Conservation (phyloP, 148 eudicot genomes). For the Linanthus parryae region DNA sequence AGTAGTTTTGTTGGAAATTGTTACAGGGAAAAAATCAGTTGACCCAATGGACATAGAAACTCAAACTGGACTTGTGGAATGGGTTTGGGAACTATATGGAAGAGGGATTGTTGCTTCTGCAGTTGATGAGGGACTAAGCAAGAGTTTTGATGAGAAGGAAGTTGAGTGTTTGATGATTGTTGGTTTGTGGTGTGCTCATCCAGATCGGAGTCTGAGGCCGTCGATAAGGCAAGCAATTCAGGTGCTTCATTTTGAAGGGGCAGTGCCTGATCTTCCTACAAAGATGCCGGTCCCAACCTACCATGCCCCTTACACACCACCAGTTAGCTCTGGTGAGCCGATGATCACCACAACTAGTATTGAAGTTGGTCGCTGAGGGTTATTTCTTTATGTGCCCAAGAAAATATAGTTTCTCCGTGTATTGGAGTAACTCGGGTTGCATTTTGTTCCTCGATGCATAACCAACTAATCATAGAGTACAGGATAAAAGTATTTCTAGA, state of each 20-base stretch:
- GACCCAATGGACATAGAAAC: background rate
- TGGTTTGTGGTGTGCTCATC: slow-evolving; percentile 8
- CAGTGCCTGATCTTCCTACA: background rate
- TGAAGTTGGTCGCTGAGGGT: slow-evolving; percentile 5
- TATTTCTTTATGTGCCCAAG: too few relatives aligned
- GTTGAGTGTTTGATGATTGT: slow-evolving; percentile 6
- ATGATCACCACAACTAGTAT: background rate
- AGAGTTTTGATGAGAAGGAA: background rate
- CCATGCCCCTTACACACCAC: background rate
- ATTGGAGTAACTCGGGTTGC: too few relatives aligned
- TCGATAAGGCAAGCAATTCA: slow-evolving; percentile 8
- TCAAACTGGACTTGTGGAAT: background rate
- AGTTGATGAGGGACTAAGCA: slow-evolving; percentile 3
- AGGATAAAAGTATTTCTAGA: too few relatives aligned
- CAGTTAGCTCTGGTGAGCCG: background rate
- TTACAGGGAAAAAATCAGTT: background rate
- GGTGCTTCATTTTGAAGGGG: slow-evolving; percentile 1
- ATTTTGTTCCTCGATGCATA: too few relatives aligned
- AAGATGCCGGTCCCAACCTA: slow-evolving; percentile 1
- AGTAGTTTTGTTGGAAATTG: slow-evolving; percentile 4
- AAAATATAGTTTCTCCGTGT: too few relatives aligned
- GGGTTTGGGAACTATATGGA: slow-evolving; percentile 4
- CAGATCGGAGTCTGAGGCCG: slow-evolving; percentile 3
- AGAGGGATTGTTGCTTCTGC: background rate
- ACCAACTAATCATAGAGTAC: too few relatives aligned